phyloP scores from a whole-genome alignment of 2,329 filamentous ascomycete species.

The Penicillium sp. region DNA sequence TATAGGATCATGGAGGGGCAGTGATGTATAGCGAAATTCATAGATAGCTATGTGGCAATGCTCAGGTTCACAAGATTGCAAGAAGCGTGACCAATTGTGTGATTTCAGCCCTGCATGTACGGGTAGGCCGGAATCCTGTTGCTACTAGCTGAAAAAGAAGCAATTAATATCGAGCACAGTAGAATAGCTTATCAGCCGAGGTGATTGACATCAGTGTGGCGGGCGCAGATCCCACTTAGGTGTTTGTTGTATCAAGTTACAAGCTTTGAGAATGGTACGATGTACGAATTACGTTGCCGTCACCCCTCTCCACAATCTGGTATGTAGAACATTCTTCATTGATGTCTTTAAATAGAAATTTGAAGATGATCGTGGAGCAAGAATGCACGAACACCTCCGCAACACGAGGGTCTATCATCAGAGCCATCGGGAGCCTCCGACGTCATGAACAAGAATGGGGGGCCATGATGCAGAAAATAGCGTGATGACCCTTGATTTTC shows the following conservation, averaged over 20 bases:
- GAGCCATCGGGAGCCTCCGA: constrained; percentile 3
- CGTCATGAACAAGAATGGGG: constrained; percentile 1
- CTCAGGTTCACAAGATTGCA: not conserved
- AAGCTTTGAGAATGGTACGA: not conserved
- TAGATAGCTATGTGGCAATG: not conserved
- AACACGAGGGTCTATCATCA: not conserved
- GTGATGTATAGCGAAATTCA: not conserved
- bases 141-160: not conserved
- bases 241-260: not conserved
- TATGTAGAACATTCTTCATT: not conserved
- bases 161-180: not conserved
- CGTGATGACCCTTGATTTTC: not conserved
- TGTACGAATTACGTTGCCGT: not conserved
- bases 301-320: not conserved
- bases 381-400: constrained; percentile 4
- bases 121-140: not conserved
- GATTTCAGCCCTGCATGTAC: not conserved
- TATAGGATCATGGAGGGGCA: not conserved
- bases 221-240: not conserved
- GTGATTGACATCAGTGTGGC: not conserved
- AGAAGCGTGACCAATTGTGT: not conserved
- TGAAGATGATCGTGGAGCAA: not conserved
- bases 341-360: constrained; percentile 5
- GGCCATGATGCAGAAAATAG: not conserved
- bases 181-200: not conserved